A percentile compares a stretch with the other conserved stretches of the same genome.
These are phyloP conservation scores for Cystofilobasidium macerans DNA, from an alignment of 768 basidiomycete species.

Conservation along the genomic window DNA sequence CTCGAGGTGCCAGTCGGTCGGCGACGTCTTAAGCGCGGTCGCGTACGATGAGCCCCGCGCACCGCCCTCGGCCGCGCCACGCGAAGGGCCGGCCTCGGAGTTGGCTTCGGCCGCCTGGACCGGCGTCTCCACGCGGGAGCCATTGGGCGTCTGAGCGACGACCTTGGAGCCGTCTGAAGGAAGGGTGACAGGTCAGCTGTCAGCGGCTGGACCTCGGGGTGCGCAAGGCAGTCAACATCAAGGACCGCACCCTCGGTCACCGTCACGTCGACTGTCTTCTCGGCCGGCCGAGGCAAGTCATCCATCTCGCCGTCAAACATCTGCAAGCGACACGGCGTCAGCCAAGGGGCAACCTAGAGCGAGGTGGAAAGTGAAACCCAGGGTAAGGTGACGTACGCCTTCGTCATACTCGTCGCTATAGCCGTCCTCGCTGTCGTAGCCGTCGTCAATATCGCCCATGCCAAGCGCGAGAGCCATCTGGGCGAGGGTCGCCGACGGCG, in stretches of 20 bases:
- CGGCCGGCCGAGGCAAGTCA: constrained; percentile 54
- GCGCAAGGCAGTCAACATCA: not conserved
- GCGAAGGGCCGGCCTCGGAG: constrained; percentile 21
- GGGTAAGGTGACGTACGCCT: not conserved
- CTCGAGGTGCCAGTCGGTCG: constrained; percentile 91
- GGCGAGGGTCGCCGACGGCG: not conserved
- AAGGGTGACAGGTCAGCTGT: not conserved
- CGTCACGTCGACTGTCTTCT: constrained; percentile 76
- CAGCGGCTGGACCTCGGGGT: not conserved
- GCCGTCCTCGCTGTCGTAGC: constrained; percentile 50
- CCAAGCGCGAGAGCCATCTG: not conserved
- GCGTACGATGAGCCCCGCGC: constrained; percentile 59
- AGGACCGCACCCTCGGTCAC: constrained; percentile 57
- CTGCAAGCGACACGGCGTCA: constrained; percentile 31
- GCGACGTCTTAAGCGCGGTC: constrained; percentile 81
- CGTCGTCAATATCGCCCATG: constrained; percentile 56
- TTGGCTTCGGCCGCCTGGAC: constrained; percentile 45
- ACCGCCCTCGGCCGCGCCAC: constrained; percentile 26
- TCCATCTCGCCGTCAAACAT: constrained; percentile 82
- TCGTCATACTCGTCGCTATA: constrained; percentile 35
- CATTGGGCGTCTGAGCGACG: constrained; percentile 92
- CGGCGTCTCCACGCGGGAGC: constrained; percentile 85
- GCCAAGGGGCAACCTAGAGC: not conserved
- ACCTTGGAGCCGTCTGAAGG: constrained; percentile 73
- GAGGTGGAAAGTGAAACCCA: not conserved